Evolutionary conservation across 306 rosid genomes (phyloP).

Genomic region (Trichosanthes cucumerina): DNA sequence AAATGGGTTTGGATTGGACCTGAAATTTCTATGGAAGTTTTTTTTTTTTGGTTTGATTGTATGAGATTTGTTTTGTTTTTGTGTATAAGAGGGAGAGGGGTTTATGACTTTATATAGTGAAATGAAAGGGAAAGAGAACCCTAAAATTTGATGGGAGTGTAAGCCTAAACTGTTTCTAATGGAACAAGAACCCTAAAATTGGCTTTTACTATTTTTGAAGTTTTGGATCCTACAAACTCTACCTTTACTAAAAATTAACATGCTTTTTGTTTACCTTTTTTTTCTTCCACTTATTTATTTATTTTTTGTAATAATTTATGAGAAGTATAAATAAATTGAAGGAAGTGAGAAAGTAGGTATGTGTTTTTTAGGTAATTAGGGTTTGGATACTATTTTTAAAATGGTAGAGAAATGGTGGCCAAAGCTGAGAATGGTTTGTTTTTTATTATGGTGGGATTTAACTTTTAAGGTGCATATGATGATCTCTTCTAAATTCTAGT

Average conservation of each 20-base stretch:
- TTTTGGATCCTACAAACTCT: background rate
- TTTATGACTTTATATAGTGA: background rate
- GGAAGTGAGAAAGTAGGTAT: background rate
- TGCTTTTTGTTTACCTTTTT: background rate
- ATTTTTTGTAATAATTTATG: too few species aligned
- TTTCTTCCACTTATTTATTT: background rate
- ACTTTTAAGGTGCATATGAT: background rate
- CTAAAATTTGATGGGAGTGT: background rate
- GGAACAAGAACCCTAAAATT: background rate
- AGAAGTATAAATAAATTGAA: background rate
- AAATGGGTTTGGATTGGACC: background rate
- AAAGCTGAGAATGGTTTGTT: background rate
- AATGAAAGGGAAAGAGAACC: background rate
- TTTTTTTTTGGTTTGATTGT: background rate
- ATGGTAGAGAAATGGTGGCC: background rate
- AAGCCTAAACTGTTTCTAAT: background rate
- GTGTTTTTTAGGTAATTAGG: background rate
- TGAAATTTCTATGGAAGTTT: background rate
- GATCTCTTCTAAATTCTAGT: background rate
- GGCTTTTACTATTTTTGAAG: background rate
- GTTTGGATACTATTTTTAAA: background rate
- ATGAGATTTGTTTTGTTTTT: background rate
- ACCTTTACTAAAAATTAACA: too few species aligned
- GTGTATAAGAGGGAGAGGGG: background rate
- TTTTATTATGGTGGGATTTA: background rate